Percentiles rank a stretch among this genome's conserved stretches.
Evolutionary conservation across 1,139 yeast species (phyloP).

Genomic region (Protomyces macrosporus): DNA sequence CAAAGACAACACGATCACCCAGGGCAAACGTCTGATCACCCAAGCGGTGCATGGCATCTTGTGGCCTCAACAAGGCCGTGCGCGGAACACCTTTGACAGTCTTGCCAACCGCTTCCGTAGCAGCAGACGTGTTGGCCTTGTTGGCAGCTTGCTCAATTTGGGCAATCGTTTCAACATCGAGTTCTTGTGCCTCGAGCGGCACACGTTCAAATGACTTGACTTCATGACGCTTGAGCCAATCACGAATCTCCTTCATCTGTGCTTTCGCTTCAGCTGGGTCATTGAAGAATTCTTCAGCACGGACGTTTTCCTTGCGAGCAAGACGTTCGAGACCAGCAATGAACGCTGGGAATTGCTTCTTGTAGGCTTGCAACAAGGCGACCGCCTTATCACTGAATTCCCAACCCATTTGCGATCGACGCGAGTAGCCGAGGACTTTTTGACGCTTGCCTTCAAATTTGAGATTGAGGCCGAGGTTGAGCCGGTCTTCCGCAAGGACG

Average conservation of each 20-base stretch:
- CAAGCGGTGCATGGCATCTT: conserved; percentile 64
- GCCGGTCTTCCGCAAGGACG: conserved; percentile 48
- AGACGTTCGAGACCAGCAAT: conserved; percentile 44
- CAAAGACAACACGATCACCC: conserved; percentile 86
- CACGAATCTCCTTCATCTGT: conserved; percentile 28
- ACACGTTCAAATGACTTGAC: conserved; percentile 53
- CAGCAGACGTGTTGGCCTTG: conserved; percentile 43
- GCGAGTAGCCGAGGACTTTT: conserved; percentile 84
- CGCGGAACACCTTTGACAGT: conserved; percentile 79
- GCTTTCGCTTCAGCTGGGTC: conserved; percentile 1
- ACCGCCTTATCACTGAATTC: conserved; percentile 74
- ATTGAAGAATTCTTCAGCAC: conserved; percentile 40
- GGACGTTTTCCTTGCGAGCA: conserved; percentile 26
- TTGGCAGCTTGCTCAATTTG: conserved; percentile 65
- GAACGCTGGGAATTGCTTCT: conserved; percentile 55
- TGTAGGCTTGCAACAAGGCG: conserved; percentile 58
- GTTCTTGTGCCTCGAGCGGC: conserved; percentile 70
- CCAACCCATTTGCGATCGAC: conserved; percentile 68
- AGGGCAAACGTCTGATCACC: conserved; percentile 70
- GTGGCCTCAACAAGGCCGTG: conserved; percentile 73
- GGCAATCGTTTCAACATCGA: conserved; percentile 60
- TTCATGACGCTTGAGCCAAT: conserved; percentile 55
- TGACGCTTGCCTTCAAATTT: conserved; percentile 73
- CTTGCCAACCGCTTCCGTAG: conserved; percentile 47
- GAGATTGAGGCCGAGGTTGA: conserved; percentile 79